Conservation (phyloP, 1,284 basidiomycete species). For the Malassezia cuniculi region DNA sequence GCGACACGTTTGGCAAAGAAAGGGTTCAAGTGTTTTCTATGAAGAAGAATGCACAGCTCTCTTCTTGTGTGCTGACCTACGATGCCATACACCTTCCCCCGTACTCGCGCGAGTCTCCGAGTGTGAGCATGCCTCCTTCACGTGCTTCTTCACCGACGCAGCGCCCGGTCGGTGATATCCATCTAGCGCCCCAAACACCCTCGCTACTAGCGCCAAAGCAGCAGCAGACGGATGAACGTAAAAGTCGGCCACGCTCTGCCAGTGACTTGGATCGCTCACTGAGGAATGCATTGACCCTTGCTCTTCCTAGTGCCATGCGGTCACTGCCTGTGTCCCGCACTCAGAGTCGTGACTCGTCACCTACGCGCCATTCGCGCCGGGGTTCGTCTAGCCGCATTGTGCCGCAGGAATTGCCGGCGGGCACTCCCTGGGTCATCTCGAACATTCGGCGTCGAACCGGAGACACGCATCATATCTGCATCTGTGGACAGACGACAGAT, state of each 20-base stretch:
- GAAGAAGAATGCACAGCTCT: constrained; percentile 29
- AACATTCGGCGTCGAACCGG: constrained; percentile 33
- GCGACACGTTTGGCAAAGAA: constrained; percentile 33
- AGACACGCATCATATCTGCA: constrained; percentile 34
- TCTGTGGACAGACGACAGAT: constrained; percentile 35
- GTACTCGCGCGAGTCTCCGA: constrained; percentile 37
- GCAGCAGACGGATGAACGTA: too few relatives aligned
- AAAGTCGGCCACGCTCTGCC: too few relatives aligned
- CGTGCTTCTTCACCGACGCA: too few relatives aligned
- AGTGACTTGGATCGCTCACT: too few relatives aligned
- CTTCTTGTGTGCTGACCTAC: constrained; percentile 34
- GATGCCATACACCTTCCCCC: constrained; percentile 43
- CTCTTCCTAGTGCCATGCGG: too few relatives aligned
- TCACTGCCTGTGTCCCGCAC: too few relatives aligned
- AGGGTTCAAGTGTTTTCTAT: constrained; percentile 44
- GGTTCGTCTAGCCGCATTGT: constrained; percentile 18
- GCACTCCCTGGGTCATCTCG: constrained; percentile 35
- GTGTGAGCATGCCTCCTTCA: too few relatives aligned
- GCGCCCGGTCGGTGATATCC: too few relatives aligned
- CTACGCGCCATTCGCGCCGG: constrained; percentile 5
- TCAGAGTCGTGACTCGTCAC: neutral
- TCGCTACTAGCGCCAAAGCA: too few relatives aligned
- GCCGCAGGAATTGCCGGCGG: constrained; percentile 29
- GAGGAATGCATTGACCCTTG: too few relatives aligned
- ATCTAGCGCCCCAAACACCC: too few relatives aligned